phyloP scores from a whole-genome alignment of 164 flowering plant genomes.

The Aristolochia contorta region DNA sequence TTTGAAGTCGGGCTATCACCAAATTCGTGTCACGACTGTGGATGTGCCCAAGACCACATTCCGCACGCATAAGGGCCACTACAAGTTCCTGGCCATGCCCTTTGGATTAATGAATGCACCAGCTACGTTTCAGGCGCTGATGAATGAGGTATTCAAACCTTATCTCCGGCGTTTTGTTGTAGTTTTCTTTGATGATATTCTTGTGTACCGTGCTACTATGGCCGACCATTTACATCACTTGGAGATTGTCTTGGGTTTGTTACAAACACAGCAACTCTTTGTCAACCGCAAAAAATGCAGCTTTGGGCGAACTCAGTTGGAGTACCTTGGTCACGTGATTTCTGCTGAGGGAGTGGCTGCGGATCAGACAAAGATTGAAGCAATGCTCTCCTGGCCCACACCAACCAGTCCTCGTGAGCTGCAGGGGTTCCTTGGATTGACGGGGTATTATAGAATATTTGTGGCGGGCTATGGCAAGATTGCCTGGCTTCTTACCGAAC shows the following conservation, averaged over 20 bases:
- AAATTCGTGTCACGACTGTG: not conserved
- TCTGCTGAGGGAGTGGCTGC: not conserved
- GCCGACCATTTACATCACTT: not conserved
- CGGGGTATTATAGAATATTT: not conserved
- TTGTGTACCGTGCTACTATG: not conserved
- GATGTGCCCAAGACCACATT: not conserved
- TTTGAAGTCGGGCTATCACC: not conserved
- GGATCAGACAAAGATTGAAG: not conserved
- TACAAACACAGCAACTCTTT: not conserved
- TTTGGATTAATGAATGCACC: not conserved
- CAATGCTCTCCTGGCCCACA: not conserved
- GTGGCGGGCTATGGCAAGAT: not conserved
- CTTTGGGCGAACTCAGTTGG: not conserved
- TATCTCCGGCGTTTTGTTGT: not conserved
- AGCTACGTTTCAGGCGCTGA: no score
- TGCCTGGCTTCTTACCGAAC: not conserved
- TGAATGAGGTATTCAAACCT: no score
- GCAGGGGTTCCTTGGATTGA: not conserved
- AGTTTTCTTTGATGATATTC: not conserved
- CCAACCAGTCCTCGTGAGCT: not conserved
- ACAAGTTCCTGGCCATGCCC: not conserved
- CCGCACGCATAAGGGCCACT: not conserved
- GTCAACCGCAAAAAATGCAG: not conserved
- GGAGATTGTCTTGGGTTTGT: not conserved
- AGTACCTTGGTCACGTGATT: not conserved